phyloP scores from a whole-genome alignment of 257 asterid genomes.

The Ehretia macrophylla region DNA sequence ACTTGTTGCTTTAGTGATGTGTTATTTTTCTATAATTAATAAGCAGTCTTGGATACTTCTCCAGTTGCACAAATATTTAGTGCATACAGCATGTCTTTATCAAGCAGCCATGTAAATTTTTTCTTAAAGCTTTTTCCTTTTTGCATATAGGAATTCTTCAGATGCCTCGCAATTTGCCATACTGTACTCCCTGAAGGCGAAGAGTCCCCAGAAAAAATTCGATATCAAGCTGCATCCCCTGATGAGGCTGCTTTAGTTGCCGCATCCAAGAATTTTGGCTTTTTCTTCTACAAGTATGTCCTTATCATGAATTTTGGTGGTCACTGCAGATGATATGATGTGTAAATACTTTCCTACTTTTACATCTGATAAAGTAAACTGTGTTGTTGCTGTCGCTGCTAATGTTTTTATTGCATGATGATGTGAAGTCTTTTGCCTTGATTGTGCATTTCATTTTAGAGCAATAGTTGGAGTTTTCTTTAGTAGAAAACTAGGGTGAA shows the following conservation, averaged over 20 bases:
- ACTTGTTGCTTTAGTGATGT: too few relatives aligned
- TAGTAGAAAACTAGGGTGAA: too few relatives aligned
- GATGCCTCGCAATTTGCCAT: slow-evolving; percentile 99
- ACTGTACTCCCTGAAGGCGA: slow-evolving; percentile 99
- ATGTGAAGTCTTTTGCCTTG: too few relatives aligned
- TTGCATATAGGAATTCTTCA: slow-evolving; percentile 81
- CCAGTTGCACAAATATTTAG: background rate
- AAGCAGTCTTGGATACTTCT: background rate
- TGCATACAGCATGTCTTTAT: too few relatives aligned
- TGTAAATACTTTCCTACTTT: background rate
- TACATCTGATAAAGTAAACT: background rate
- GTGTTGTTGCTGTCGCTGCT: slow-evolving; percentile 7
- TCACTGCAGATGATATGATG: background rate
- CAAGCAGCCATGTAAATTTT: background rate
- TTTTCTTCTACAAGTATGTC: slow-evolving; percentile 87
- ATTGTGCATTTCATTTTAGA: too few relatives aligned
- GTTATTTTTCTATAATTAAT: too few relatives aligned
- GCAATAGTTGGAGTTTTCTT: too few relatives aligned
- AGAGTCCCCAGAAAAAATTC: slow-evolving; percentile 90
- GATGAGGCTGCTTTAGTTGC: slow-evolving; percentile 95
- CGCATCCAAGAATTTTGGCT: slow-evolving; percentile 97
- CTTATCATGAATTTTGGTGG: background rate
- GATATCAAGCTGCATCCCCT: slow-evolving; percentile 99
- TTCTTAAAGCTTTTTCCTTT: slow-evolving; percentile 9
- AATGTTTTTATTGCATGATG: too few relatives aligned